Evolutionary conservation across 441 rosid species (phyloP), one percentile per base, ranked within the genome.

Genomic region (Arabidopsis lyrata): DNA sequence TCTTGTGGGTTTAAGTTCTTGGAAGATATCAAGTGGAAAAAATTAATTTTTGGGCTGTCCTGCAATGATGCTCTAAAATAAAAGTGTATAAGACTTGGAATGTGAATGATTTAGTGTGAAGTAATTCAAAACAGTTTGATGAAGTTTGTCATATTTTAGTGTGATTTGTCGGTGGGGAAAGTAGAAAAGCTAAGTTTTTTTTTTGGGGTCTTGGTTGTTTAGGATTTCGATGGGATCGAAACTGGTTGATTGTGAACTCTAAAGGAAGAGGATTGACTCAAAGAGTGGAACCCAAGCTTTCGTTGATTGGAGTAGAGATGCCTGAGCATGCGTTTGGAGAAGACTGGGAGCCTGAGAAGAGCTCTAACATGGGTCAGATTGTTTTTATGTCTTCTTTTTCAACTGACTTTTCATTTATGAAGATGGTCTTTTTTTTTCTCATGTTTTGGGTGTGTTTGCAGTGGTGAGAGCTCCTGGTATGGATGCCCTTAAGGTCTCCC

Each of bases 211-310:
- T 68, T 70, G 54, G 56, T 63, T 68, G 15, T 24, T 27, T 81
- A 91, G 98, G 98, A 72, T 91, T 91, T 67, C 82, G 82, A 54
- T 91, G 96, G 99, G 99, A 94, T 76, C 77, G 99, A 35, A 89
- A 94, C 42, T 91, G 99, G 99, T 59, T 90, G 36, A 70, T 90
- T 68, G 91, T 91, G 63, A 87, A 94, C 72, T 60, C 74, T 50
- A 86, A 78, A 84, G 93, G 99, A 60, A 78, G 92, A 79, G 96
- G 92, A 66, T 85, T 81, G 73, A 91, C 97, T 52, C 97, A 91
- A 73, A 91, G 99, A 86, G 86, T 79, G 36, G 95, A 94, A 72
- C 95, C 98, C 39, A 91, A 87, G 85, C 98, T 94, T 70, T 84
- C 96, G 38, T 78, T 91, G 75, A 90, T 94, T 27, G 79, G 81